Conservation (phyloP, 106 monocot genomes). For the Dioscorea zingiberensis region DNA sequence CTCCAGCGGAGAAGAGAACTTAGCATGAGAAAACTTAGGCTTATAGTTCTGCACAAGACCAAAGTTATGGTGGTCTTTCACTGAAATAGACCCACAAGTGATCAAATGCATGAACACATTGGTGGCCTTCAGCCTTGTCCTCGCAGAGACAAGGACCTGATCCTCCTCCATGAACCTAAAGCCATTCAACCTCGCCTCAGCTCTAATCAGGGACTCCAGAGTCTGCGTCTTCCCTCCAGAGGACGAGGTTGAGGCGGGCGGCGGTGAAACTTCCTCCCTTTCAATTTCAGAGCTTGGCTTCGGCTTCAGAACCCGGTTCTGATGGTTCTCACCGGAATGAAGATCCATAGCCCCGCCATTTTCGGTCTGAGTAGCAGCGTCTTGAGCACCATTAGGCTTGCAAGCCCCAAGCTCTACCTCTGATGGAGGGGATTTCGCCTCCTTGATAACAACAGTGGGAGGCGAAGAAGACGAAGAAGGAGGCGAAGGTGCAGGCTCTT, state of each 20-base stretch:
- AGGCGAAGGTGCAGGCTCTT: slow-evolving; percentile 10
- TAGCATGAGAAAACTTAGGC: slow-evolving; percentile 41
- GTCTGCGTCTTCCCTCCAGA: slow-evolving; percentile 44
- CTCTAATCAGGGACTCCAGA: slow-evolving; percentile 59
- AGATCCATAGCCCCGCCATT: slow-evolving; percentile 17
- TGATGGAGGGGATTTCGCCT: slow-evolving; percentile 12
- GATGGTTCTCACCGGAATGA: slow-evolving; percentile 4
- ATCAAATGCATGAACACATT: slow-evolving; percentile 61
- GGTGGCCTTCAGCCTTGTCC: slow-evolving; percentile 37
- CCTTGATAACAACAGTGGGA: slow-evolving; percentile 17
- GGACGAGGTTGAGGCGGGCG: slow-evolving; percentile 20
- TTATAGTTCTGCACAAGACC: slow-evolving; percentile 37
- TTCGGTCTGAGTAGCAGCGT: slow-evolving; percentile 66
- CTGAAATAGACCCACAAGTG: slow-evolving; percentile 63
- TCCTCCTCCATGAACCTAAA: slow-evolving; percentile 45
- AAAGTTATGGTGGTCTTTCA: slow-evolving; percentile 52
- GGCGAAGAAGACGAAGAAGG: slow-evolving; percentile 30
- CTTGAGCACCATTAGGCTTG: slow-evolving; percentile 22
- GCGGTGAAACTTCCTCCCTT: slow-evolving; percentile 23
- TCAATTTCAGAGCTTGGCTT: slow-evolving; percentile 7
- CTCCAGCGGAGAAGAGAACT: slow-evolving; percentile 39
- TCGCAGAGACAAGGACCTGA: slow-evolving; percentile 24
- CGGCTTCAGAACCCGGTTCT: not conserved
- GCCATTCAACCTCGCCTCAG: slow-evolving; percentile 29
- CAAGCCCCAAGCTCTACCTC: slow-evolving; percentile 18